Percentiles rank a stretch among this genome's conserved stretches.
Evolutionary conservation across 345 rosid species (phyloP).

Genomic region (Noccaea caerulescens): DNA sequence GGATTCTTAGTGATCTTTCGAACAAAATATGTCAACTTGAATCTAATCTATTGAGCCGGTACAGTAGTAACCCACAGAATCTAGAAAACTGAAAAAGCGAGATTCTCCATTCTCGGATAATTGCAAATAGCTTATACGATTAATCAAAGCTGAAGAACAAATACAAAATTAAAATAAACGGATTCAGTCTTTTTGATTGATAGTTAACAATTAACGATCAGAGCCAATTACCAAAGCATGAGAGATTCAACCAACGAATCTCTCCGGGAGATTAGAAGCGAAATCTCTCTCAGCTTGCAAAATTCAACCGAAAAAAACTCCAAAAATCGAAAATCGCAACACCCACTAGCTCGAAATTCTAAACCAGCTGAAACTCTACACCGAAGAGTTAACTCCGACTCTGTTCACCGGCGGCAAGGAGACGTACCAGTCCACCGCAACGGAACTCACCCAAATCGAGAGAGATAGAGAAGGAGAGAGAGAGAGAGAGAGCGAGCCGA

Average conservation of each 20-base stretch:
- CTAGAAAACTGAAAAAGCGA: no score
- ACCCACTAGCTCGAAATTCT: neutral
- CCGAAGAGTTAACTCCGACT: conserved; percentile 13
- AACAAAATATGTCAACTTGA: neutral
- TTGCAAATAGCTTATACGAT: neutral
- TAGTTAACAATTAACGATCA: conserved; percentile 14
- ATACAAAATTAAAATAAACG: neutral
- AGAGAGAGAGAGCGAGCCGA: conserved; percentile 25
- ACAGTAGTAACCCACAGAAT: neutral
- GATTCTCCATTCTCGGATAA: neutral
- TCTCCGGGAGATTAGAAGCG: neutral
- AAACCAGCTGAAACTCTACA: conserved; percentile 7
- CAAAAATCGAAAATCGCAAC: conserved; percentile 11
- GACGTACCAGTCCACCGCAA: conserved; percentile 32
- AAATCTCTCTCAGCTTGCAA: conserved; percentile 11
- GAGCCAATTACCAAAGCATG: conserved; percentile 23
- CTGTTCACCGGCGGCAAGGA: conserved; percentile 16
- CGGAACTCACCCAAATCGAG: conserved; percentile 37
- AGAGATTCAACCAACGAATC: conserved; percentile 31
- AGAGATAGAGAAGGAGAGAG: neutral
- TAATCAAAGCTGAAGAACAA: conserved; percentile 22
- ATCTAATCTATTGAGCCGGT: neutral
- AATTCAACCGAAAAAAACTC: no score
- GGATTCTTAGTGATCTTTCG: neutral
- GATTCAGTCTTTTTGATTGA: neutral